Evolutionary conservation across 2,329 filamentous ascomycete genomes (phyloP).

Genomic region (Colletotrichum limetticola): DNA sequence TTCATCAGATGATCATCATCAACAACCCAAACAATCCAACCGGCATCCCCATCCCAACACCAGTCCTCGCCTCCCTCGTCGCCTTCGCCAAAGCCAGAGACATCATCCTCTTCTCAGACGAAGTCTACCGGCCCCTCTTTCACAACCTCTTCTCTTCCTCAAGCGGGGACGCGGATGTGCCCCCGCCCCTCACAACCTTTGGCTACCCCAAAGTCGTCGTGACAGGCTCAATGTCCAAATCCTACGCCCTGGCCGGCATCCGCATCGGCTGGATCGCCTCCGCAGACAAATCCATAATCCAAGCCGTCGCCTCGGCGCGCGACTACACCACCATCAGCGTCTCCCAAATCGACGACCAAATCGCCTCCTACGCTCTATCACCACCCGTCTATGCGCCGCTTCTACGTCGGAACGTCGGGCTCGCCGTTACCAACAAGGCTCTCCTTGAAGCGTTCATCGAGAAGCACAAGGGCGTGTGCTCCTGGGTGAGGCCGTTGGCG

Average conservation of each 20-base stretch:
- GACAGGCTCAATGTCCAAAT: constrained; percentile 87
- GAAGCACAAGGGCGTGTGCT: constrained; percentile 70
- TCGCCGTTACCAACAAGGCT: constrained; percentile 75
- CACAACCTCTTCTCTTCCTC: constrained; percentile 66
- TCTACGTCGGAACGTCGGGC: constrained; percentile 68
- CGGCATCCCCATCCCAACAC: constrained; percentile 73
- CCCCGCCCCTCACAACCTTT: constrained; percentile 76
- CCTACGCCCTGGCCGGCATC: constrained; percentile 84
- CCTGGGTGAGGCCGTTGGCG: constrained; percentile 79
- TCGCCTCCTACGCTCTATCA: constrained; percentile 80
- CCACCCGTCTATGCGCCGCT: constrained; percentile 50
- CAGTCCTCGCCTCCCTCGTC: constrained; percentile 70
- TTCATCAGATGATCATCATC: constrained; percentile 57
- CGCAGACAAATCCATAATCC: constrained; percentile 68
- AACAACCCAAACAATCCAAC: constrained; percentile 89
- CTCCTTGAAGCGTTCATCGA: constrained; percentile 76
- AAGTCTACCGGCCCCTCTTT: constrained; percentile 88
- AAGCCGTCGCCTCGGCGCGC: constrained; percentile 70
- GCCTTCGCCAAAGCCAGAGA: constrained; percentile 69
- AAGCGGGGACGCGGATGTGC: constrained; percentile 49
- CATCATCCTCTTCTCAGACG: constrained; percentile 78
- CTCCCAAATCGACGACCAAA: constrained; percentile 81
- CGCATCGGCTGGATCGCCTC: constrained; percentile 86
- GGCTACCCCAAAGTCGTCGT: constrained; percentile 77
- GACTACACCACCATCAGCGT: constrained; percentile 91